Evolutionary conservation across 192 early-diverging fungal genomes (phyloP), one percentile per base, ranked within the genome.

Genomic region (Backusella tuberculispora): DNA sequence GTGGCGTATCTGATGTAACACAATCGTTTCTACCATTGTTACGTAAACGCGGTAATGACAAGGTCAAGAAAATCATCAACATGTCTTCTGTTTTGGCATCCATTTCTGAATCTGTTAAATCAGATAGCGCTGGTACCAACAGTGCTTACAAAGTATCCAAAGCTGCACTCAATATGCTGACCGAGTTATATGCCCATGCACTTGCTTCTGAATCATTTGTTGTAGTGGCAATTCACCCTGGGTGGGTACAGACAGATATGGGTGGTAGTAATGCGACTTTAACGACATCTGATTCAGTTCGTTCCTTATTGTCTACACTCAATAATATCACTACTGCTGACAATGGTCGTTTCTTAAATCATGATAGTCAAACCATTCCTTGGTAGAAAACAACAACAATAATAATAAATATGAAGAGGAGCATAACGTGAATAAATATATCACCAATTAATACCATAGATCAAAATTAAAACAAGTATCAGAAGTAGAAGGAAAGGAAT

Each of bases 81-180:
- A 78, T 81, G 19, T 77, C 75, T n/a, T 81, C 80, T 21, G 42
- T 68, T 24, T 40, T 81, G 14, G 80, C 76, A 5, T 81, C 80
- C 6, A 13, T 60, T 41, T n/a, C 29, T 15, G 0, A 2, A 1
- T 10, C 19, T 3, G 5, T 5, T 1, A 1, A 15, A 7, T 15
- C 42, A n/a, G 53, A 42, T 24, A 14, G 21, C 4, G 10, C 21
- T 42, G 71, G 64, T 17, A 6, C 8, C 21, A 71, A 19, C 12
- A 17, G 46, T 38, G 56, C 66, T 24, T 78, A 78, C 17, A 45
- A 45, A 19, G 77, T 74, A n/a, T 73, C 71, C 38, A 78, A 78
- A 40, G 43, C 73, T 19, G 77, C 72, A 14, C 38, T 70, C 41
- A 78, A 78, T 44, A 78, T 78, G 77, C 29, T 56, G 6, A 74